Percentiles rank a stretch among this genome's conserved stretches.
Evolutionary conservation across 1,139 yeast genomes (phyloP).

Genomic region (Pneumocystis canis): DNA sequence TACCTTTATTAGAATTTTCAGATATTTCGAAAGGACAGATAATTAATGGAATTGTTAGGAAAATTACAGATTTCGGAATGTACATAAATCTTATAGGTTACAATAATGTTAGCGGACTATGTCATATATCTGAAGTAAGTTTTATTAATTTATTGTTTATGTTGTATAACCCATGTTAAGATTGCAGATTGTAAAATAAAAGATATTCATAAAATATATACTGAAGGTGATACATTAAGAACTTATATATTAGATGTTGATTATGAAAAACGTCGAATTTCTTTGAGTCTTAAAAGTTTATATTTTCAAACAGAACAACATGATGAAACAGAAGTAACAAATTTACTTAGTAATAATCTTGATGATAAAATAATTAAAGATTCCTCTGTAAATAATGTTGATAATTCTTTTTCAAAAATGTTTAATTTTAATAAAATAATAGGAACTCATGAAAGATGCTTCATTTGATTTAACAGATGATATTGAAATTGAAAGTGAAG

Average conservation of each 20-base stretch:
- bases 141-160: not conserved
- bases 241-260: constrained; percentile 48
- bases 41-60: constrained; percentile 53
- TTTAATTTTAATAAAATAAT: constrained; percentile 7
- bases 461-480: constrained; percentile 39
- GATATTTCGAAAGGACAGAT: constrained; percentile 59
- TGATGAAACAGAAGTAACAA: constrained; percentile 23
- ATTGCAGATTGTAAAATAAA: constrained; percentile 40
- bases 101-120: constrained; percentile 63
- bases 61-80: constrained; percentile 71
- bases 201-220: constrained; percentile 26
- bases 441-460: constrained; percentile 18
- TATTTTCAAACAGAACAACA: constrained; percentile 40
- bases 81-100: constrained; percentile 71
- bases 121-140: constrained; percentile 53
- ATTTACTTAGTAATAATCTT: constrained; percentile 22
- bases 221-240: constrained; percentile 25
- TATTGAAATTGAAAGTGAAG: constrained; percentile 30
- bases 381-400: constrained; percentile 20
- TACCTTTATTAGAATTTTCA: constrained; percentile 30
- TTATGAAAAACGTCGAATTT: constrained; percentile 51
- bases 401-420: constrained; percentile 13
- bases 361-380: constrained; percentile 23
- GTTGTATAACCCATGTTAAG: constrained; percentile 7
- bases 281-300: constrained; percentile 89